Conservation (phyloP, 805 yeast genomes). For the Wickerhamiella parazyma region DNA sequence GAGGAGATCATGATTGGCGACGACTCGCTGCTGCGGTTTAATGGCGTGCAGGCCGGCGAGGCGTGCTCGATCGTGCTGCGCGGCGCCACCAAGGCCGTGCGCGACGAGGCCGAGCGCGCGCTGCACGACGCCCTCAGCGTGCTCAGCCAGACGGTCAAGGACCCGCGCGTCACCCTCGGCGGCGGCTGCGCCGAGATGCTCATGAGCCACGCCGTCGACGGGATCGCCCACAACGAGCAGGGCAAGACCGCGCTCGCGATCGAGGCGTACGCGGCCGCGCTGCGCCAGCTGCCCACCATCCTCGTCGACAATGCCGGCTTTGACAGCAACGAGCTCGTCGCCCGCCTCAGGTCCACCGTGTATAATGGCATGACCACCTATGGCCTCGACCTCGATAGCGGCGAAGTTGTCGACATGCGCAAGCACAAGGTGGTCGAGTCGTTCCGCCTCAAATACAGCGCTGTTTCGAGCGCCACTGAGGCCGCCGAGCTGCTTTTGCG, state of each 20-base stretch:
- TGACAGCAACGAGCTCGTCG: constrained; percentile 82
- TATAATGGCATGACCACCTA: constrained; percentile 86
- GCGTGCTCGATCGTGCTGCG: constrained; percentile 93
- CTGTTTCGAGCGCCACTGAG: constrained; percentile 91
- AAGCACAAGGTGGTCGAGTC: constrained; percentile 87
- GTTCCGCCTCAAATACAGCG: constrained; percentile 82
- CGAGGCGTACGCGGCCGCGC: constrained; percentile 86
- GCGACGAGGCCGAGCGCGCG: constrained; percentile 95
- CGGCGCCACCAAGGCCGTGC: constrained; percentile 93
- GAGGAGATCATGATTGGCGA: constrained; percentile 93
- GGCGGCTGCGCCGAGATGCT: constrained; percentile 94
- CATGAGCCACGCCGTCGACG: constrained; percentile 95
- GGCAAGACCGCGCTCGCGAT: constrained; percentile 92
- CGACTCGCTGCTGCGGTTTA: constrained; percentile 74
- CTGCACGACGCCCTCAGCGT: constrained; percentile 94
- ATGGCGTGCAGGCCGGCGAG: constrained; percentile 91
- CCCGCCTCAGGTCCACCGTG: constrained; percentile 78
- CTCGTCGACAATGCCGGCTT: constrained; percentile 95
- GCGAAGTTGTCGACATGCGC: constrained; percentile 85
- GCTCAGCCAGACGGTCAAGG: constrained; percentile 83
- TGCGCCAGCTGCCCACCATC: constrained; percentile 89
- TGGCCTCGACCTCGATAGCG: constrained; percentile 78
- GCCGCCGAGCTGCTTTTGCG: constrained; percentile 93
- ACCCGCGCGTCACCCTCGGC: constrained; percentile 82
- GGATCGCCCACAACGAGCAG: constrained; percentile 75